Evolutionary conservation across 2,329 filamentous ascomycete genomes (phyloP), one percentile per base, ranked within the genome.

Genomic region (Neophaeococcomyces mojaviensis): DNA sequence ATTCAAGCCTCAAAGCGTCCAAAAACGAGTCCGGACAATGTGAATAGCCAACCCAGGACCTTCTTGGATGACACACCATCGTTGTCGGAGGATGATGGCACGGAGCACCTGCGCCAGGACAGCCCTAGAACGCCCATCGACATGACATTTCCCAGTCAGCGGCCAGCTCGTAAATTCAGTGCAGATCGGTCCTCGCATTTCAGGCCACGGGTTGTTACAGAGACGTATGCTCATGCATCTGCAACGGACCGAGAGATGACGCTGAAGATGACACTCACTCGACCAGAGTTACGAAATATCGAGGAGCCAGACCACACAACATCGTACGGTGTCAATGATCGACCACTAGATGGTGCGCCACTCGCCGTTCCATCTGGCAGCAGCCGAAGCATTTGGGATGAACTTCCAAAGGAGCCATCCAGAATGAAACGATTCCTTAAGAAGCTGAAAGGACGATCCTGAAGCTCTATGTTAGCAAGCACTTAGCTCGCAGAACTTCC

Each of bases 201-300:
- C 13, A 40, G 41, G n/a, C 47, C 49, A 22, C 36, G 35, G n/a
- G 18, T 49, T 12, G 15, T 24, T 28, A 47, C 61, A 7, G 65
- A 70, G 40, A 51, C 60, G 22, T 68, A 75, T 55, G 65, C 69
- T 9, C 75, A 78, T 39, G 72, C 71, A 4, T 67, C 77, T 2
- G 68, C 74, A 0, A 73, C 76, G 28, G 83, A 79, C 46, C 78
- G 89, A 28, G 89, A 97, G 64, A 96, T 96, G 89, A 97, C 92
- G 2, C 68, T 97, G 39, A 86, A 89, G 39, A 94, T 97, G 88
- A 97, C 90, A 0, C 75, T 97, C 45, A 97, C 92, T 3, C 76
- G 89, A 38, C 86, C 88, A 0, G 90, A 97, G 61, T 74, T 97
- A 39, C 81, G 88, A 28, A 61, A 50, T 4, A 49, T 53, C 34